These are phyloP conservation scores for Populus euphratica DNA, from an alignment of 345 rosid genomes.

Conservation along the genomic window DNA sequence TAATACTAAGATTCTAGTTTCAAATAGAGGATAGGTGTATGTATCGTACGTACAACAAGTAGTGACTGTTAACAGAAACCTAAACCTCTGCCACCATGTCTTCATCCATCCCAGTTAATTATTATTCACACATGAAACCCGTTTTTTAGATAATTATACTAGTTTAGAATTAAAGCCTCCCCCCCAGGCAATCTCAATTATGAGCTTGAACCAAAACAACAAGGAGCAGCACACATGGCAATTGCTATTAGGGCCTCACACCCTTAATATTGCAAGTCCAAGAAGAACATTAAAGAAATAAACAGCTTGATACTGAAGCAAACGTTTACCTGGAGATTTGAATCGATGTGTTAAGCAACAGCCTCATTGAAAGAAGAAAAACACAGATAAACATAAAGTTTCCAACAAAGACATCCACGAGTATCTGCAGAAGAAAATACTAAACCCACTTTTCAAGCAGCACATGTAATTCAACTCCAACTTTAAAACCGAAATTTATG, in stretches of 20 bases:
- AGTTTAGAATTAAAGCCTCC: not conserved
- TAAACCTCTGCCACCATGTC: not conserved
- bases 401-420: constrained; percentile 52
- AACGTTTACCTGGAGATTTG: constrained; percentile 42
- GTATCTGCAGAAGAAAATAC: constrained; percentile 38
- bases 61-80: not conserved
- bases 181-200: not conserved
- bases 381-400: constrained; percentile 52
- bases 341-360: constrained; percentile 34
- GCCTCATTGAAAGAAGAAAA: constrained; percentile 41
- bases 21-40: not conserved
- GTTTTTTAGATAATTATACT: not conserved
- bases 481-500: not conserved
- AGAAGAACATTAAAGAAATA: not conserved
- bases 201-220: not conserved
- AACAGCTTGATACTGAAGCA: not conserved
- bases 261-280: not conserved
- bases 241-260: not conserved
- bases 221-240: not conserved
- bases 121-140: not conserved
- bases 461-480: constrained; percentile 1
- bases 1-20: not conserved
- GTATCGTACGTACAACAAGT: not conserved
- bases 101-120: not conserved
- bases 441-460: constrained; percentile 5